Evolutionary conservation across 1,284 basidiomycete genomes (phyloP).

Genomic region (Mycocalia duriaeana): DNA sequence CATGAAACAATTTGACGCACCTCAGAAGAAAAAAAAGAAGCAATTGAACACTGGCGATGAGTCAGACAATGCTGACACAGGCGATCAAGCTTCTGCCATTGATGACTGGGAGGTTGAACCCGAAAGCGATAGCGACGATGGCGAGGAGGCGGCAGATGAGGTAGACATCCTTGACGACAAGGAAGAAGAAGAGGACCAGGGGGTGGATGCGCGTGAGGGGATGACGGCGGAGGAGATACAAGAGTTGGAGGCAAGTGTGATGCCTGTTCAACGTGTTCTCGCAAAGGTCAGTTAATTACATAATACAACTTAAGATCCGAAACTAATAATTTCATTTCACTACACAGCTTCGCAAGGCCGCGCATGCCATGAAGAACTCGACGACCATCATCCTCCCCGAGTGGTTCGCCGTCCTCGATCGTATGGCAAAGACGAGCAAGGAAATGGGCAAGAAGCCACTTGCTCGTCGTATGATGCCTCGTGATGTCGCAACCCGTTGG

Average conservation of each 20-base stretch:
- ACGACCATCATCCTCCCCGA: conserved; percentile 7
- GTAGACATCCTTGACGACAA: not conserved
- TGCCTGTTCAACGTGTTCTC: not conserved
- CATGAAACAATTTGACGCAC: no score
- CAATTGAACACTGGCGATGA: no score
- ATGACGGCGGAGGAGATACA: not conserved
- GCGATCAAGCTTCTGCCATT: not conserved
- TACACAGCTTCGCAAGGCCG: conserved; percentile 7
- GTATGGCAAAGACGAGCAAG: not conserved
- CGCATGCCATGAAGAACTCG: conserved; percentile 9
- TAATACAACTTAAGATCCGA: no score
- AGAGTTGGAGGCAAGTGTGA: not conserved
- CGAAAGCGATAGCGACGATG: no score
- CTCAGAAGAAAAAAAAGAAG: no score
- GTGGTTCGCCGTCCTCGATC: conserved; percentile 6
- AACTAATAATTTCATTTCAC: not conserved
- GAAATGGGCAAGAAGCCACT: not conserved
- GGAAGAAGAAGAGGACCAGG: not conserved
- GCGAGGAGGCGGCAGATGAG: not conserved
- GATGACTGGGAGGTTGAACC: not conserved
- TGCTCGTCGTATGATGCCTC: conserved; percentile 8
- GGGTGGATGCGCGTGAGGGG: not conserved
- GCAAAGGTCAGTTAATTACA: not conserved
- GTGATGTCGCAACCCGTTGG: conserved; percentile 3
- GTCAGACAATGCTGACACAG: not conserved